Evolutionary conservation across 371 early-diverging fungal species (phyloP), one percentile per base, ranked within the genome.

Genomic region (Rhizopus delemar): DNA sequence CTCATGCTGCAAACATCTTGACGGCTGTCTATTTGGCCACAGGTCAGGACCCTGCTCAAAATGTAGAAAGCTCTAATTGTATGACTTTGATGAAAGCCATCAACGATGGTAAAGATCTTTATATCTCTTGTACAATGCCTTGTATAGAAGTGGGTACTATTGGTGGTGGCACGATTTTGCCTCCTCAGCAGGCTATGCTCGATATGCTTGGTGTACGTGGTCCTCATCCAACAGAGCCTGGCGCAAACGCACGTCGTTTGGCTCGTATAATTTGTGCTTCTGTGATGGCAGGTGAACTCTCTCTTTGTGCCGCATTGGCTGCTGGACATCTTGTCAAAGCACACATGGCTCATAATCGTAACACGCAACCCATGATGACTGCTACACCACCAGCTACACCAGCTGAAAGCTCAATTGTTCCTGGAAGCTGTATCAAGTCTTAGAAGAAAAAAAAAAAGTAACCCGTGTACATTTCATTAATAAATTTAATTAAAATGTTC

Each of bases 41-140:
- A 8, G 97, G 97, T 34, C 98, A 97, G 75, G 98, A 97, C 68
- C 95, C 96, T 7, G 98, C 96, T 11, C 98, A 97, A 70, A 94
- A 95, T 63, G 94, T 97, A 29, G 97, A 97, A 71, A 88, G 90
- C 41, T 92, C 93, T 12, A 90, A 89, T 59, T 98, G 98, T 75
- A 92, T 97, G 52, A 93, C 97, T 0, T 66, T 94, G 63, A 98
- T 98, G 97, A 91, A 94, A 71, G 86, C 90, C 33, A 75, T 90
- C 41, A 89, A 92, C 63, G 77, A 84, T 38, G 90, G 86, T n/a
- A 73, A 79, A 51, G 93, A 93, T 64, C 77, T 97, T 60, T 83
- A 87, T 62, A 89, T 97, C 52, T 90, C 90, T 34, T 91, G 92
- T 69, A 90, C 91, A 2, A 97, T 97, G 98, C 98, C 97, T 1